phyloP scores from a whole-genome alignment of 805 yeast genomes.

The Zygosaccharomyces pseudorouxii region DNA sequence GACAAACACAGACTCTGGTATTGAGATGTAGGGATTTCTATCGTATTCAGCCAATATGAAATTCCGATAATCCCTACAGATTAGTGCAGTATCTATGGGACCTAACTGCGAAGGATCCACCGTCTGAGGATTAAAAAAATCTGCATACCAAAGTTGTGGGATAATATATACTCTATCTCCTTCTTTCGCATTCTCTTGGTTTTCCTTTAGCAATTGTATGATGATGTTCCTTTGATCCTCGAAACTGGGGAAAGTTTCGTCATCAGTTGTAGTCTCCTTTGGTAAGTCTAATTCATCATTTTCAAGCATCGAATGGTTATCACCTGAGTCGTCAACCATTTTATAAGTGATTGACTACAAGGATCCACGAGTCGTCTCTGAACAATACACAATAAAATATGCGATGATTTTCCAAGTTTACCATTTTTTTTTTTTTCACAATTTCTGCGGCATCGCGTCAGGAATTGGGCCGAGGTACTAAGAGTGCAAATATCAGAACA shows the following conservation, averaged over 20 bases:
- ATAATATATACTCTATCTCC: conserved; percentile 49
- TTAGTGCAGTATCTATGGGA: conserved; percentile 42
- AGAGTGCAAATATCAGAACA: too few relatives aligned
- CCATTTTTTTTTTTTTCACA: neutral
- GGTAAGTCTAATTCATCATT: neutral
- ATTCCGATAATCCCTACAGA: conserved; percentile 45
- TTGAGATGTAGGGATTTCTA: conserved; percentile 30
- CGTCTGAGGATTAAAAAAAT: conserved; percentile 36
- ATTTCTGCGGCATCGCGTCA: conserved; percentile 2
- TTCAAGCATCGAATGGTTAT: neutral
- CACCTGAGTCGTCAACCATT: conserved; percentile 1
- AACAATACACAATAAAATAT: neutral
- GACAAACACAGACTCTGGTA: conserved; percentile 44
- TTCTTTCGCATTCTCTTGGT: conserved; percentile 31
- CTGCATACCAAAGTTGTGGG: conserved; percentile 43
- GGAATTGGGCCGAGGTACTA: neutral
- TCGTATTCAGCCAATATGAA: conserved; percentile 36
- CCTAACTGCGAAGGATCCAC: conserved; percentile 38
- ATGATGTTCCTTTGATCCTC: conserved; percentile 23
- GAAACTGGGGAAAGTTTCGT: conserved; percentile 8
- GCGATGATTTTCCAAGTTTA: neutral
- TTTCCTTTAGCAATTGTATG: conserved; percentile 12
- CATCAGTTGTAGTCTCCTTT: neutral
- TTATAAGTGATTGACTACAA: neutral
- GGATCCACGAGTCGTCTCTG: neutral